Evolutionary conservation across 306 rosid genomes (phyloP).

Genomic region (Pachyrhizus erosus): DNA sequence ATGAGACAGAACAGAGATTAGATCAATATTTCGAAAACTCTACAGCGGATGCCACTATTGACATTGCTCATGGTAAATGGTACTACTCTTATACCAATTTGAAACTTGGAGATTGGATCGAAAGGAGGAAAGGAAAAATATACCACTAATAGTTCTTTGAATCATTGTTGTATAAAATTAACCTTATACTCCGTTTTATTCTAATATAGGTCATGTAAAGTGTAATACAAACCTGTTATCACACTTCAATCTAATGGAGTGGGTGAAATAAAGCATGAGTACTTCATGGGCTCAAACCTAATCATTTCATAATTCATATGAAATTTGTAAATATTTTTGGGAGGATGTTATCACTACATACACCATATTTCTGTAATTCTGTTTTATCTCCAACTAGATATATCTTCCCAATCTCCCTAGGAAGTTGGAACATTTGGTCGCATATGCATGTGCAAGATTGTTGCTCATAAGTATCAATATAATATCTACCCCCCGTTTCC

Average conservation of each 20-base stretch:
- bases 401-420: slow-evolving; percentile 4
- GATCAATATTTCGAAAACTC: neutral
- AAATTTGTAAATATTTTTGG: too few species aligned
- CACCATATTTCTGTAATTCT: neutral
- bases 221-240: neutral
- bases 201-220: neutral
- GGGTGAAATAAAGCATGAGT: too few species aligned
- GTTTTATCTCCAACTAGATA: neutral
- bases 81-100: neutral
- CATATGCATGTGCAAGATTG: too few species aligned
- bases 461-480: neutral
- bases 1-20: neutral
- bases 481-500: neutral
- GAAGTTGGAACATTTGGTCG: neutral
- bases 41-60: neutral
- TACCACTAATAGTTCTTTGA: neutral
- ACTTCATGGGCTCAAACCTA: too few species aligned
- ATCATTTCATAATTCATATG: too few species aligned
- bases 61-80: neutral
- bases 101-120: neutral
- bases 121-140: neutral
- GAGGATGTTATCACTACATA: neutral
- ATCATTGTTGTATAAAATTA: neutral
- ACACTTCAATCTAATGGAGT: too few species aligned
- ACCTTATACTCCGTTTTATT: neutral